phyloP scores from a whole-genome alignment of 2,329 filamentous ascomycete genomes.

The Dothistroma septosporum region DNA sequence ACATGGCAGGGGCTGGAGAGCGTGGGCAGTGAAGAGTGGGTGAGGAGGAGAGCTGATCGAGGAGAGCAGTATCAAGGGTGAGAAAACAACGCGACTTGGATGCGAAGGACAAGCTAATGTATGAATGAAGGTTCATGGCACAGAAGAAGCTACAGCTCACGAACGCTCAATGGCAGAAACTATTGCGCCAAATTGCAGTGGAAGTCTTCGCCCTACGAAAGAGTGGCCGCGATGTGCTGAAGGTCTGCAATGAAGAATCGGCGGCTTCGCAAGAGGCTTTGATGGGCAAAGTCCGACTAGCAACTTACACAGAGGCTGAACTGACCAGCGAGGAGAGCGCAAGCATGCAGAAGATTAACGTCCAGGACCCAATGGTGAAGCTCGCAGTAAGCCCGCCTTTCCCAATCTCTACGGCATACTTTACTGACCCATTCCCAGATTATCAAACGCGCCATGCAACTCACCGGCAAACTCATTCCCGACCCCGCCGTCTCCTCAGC shows the following conservation, averaged over 20 bases:
- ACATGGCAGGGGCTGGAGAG: constrained; percentile 52
- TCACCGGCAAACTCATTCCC: constrained; percentile 71
- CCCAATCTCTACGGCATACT: constrained; percentile 4
- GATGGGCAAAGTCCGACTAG: not conserved
- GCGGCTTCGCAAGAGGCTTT: not conserved
- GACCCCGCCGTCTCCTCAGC: constrained; percentile 59
- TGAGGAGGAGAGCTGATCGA: constrained; percentile 33
- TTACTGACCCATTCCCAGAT: constrained; percentile 54
- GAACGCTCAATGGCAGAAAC: constrained; percentile 37
- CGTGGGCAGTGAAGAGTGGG: constrained; percentile 51
- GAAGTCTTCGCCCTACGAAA: constrained; percentile 52
- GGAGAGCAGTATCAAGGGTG: constrained; percentile 37
- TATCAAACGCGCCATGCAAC: constrained; percentile 72
- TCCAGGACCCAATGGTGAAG: constrained; percentile 59
- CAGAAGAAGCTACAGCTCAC: constrained; percentile 35
- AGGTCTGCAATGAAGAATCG: constrained; percentile 49
- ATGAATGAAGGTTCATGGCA: constrained; percentile 36
- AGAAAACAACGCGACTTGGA: constrained; percentile 10
- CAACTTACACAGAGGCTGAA: not conserved
- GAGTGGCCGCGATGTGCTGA: constrained; percentile 36
- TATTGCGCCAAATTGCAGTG: constrained; percentile 53
- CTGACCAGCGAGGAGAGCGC: not conserved
- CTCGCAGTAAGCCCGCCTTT: constrained; percentile 61
- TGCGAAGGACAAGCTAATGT: constrained; percentile 8
- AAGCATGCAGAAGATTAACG: not conserved